Evolutionary conservation across 2,329 filamentous ascomycete genomes (phyloP).

Genomic region (Colletotrichum horii): DNA sequence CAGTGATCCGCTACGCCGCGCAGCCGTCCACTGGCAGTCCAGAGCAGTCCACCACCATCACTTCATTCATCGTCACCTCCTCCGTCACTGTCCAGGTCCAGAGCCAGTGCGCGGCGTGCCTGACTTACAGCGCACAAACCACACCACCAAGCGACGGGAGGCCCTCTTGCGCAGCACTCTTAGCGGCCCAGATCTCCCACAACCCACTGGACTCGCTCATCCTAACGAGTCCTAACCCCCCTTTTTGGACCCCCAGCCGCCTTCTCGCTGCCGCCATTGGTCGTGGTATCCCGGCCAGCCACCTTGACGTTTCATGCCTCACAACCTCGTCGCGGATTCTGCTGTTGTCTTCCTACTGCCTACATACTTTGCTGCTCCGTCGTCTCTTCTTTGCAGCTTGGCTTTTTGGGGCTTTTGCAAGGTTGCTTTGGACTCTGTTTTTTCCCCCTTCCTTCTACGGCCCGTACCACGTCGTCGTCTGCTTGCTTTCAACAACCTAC

Average conservation of each 20-base stretch:
- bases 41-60: neutral
- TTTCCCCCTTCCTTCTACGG: neutral
- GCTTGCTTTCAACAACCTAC: neutral
- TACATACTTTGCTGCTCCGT: neutral
- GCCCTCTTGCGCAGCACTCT: neutral
- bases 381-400: neutral
- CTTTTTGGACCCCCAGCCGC: neutral
- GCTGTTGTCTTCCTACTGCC: slow-evolving; percentile 6
- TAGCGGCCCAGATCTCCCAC: slow-evolving; percentile 10
- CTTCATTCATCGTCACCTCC: neutral
- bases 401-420: neutral
- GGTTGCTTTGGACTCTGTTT: neutral
- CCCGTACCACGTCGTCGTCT: neutral
- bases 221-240: neutral
- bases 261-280: slow-evolving; percentile 22
- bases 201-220: neutral
- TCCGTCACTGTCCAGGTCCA: neutral
- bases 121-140: neutral
- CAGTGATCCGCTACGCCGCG: neutral
- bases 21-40: neutral
- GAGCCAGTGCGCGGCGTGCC: neutral
- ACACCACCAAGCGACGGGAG: neutral
- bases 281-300: slow-evolving; percentile 23
- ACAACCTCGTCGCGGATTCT: slow-evolving; percentile 33
- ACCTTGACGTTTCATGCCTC: slow-evolving; percentile 34